Evolutionary conservation across 345 rosid species (phyloP).

Genomic region (Eucalyptus marginata): DNA sequence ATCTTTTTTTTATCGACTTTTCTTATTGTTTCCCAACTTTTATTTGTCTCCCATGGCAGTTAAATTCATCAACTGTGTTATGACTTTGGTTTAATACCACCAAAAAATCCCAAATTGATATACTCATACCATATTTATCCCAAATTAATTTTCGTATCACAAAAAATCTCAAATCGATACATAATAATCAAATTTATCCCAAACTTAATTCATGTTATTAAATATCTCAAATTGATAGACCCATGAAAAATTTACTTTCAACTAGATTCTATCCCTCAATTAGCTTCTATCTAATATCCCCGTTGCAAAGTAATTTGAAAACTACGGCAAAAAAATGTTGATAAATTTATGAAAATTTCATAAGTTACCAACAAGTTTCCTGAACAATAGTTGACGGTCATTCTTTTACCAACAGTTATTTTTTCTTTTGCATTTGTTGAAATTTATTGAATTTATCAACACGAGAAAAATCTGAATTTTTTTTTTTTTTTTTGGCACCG

Average conservation of each 20-base stretch:
- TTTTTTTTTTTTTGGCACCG: neutral
- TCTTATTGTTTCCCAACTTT: neutral
- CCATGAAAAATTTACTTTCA: neutral
- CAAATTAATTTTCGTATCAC: neutral
- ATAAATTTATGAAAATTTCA: neutral
- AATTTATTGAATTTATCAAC: neutral
- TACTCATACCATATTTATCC: neutral
- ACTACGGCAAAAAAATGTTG: neutral
- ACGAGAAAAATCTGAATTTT: neutral
- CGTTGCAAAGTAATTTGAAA: neutral
- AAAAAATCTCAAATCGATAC: neutral
- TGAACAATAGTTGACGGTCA: neutral
- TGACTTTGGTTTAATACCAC: neutral
- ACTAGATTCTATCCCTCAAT: neutral
- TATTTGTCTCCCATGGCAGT: neutral
- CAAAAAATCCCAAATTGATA: neutral
- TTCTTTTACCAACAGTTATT: neutral
- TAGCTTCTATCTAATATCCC: neutral
- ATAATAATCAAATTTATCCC: neutral
- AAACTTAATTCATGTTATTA: neutral
- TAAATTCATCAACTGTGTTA: neutral
- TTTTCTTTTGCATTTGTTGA: neutral
- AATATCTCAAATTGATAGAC: neutral
- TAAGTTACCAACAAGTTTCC: neutral
- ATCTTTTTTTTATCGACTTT: neutral